Conservation (phyloP, 495 filamentous ascomycete species). For the Talaromyces nanjingensis region DNA sequence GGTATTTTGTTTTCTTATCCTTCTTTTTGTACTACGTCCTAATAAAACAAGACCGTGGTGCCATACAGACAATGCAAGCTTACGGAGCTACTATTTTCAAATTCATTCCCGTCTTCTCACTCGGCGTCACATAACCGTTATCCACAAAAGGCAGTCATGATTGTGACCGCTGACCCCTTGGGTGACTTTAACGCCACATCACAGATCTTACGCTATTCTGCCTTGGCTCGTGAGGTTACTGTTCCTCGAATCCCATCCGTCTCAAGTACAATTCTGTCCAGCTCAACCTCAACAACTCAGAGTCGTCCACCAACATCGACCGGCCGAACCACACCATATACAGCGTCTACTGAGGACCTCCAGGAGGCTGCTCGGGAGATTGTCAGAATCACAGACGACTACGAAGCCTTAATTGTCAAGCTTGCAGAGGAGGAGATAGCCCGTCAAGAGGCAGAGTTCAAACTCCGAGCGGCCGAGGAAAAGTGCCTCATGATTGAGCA, state of each 20-base stretch:
- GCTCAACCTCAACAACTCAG: constrained; percentile 15
- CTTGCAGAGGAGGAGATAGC: constrained; percentile 58
- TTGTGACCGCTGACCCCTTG: constrained; percentile 88
- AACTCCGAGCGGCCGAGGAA: constrained; percentile 56
- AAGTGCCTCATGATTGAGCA: constrained; percentile 67
- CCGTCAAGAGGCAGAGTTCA: constrained; percentile 45
- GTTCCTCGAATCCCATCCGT: constrained; percentile 81
- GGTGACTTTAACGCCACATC: constrained; percentile 96
- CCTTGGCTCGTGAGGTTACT: constrained; percentile 86
- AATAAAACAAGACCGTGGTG: constrained; percentile 58
- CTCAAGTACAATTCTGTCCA: constrained; percentile 53
- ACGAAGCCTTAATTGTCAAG: constrained; percentile 53
- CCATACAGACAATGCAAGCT: constrained; percentile 95
- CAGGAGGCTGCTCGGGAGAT: constrained; percentile 71
- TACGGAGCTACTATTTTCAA: constrained; percentile 93
- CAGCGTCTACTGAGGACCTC: constrained; percentile 57
- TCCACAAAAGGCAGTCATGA: constrained; percentile 88
- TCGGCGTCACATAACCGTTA: constrained; percentile 43
- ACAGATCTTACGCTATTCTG: constrained; percentile 93
- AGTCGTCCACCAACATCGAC: constrained; percentile 25
- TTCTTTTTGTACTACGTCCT: background rate
- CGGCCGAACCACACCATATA: constrained; percentile 42
- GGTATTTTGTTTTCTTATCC: constrained; percentile 35
- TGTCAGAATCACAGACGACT: constrained; percentile 62
- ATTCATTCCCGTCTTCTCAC: constrained; percentile 71